Conservation (phyloP, 2,329 filamentous ascomycete species). For the Epicoccum nigrum region DNA sequence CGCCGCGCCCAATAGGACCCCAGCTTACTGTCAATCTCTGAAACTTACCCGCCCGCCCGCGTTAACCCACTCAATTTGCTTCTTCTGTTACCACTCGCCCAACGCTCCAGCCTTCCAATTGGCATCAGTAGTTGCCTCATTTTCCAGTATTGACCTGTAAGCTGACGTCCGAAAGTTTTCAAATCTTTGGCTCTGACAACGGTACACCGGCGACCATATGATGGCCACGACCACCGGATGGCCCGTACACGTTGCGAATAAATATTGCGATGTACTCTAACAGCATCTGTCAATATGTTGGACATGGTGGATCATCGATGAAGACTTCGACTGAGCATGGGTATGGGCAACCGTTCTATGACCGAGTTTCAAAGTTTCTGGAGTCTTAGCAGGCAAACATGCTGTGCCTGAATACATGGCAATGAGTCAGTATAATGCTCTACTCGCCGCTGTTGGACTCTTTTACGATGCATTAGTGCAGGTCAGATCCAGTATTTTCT, state of each 20-base stretch:
- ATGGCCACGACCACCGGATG: conserved; percentile 23
- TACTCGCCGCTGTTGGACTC: conserved; percentile 6
- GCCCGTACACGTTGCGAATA: conserved; percentile 17
- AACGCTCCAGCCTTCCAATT: conserved; percentile 22
- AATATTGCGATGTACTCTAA: conserved; percentile 6
- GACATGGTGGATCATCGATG: conserved; percentile 12
- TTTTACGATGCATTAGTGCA: conserved; percentile 1
- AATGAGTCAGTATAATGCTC: conserved; percentile 13
- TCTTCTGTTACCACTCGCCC: conserved; percentile 20
- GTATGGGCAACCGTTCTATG: conserved; percentile 6
- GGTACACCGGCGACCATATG: conserved; percentile 31
- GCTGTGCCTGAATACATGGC: conserved; percentile 6
- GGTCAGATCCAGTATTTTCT: conserved; percentile 6
- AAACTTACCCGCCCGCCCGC: conserved; percentile 36
- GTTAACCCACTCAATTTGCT: conserved; percentile 23
- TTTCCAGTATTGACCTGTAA: conserved; percentile 13
- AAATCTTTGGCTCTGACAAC: conserved; percentile 34
- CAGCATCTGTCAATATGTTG: conserved; percentile 6
- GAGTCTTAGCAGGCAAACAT: neutral
- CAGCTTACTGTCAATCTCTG: conserved; percentile 25
- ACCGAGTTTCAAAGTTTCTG: conserved; percentile 1
- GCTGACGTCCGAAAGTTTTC: conserved; percentile 18
- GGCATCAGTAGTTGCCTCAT: conserved; percentile 23
- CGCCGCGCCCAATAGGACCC: conserved; percentile 36
- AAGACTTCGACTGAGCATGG: neutral